These are phyloP conservation scores for Quercus bicolor DNA, from an alignment of 306 rosid genomes.

Conservation along the genomic window DNA sequence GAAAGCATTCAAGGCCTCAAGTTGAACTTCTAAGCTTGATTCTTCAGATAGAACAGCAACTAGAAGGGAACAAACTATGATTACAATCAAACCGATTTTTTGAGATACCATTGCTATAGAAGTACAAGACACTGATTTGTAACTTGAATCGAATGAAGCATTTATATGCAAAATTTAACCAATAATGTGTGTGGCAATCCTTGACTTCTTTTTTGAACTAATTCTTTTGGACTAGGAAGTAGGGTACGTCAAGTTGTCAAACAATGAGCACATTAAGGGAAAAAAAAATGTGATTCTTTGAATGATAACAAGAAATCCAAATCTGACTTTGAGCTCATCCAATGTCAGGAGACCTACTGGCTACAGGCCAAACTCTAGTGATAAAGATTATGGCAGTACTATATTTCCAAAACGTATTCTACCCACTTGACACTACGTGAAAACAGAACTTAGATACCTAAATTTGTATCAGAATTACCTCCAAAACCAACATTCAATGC, in stretches of 20 bases:
- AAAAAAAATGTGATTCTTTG: constrained; percentile 18
- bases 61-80: constrained; percentile 26
- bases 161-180: constrained; percentile 11
- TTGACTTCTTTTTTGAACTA: too few species aligned
- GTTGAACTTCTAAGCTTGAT: constrained; percentile 41
- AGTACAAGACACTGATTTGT: neutral
- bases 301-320: neutral
- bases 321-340: too few species aligned
- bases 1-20: constrained; percentile 66
- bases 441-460: too few species aligned
- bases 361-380: too few species aligned
- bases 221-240: neutral
- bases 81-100: constrained; percentile 30
- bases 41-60: constrained; percentile 29
- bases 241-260: neutral
- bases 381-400: too few species aligned
- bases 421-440: too few species aligned
- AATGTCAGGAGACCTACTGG: too few species aligned
- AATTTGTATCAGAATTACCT: too few species aligned
- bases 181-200: neutral
- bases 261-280: neutral
- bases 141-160: constrained; percentile 9
- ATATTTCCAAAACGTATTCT: too few species aligned
- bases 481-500: too few species aligned
- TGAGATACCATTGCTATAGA: constrained; percentile 36